Evolutionary conservation across 176 grass and related monocot species (phyloP), one percentile per base, ranked within the genome.

Genomic region (Chloris gayana): DNA sequence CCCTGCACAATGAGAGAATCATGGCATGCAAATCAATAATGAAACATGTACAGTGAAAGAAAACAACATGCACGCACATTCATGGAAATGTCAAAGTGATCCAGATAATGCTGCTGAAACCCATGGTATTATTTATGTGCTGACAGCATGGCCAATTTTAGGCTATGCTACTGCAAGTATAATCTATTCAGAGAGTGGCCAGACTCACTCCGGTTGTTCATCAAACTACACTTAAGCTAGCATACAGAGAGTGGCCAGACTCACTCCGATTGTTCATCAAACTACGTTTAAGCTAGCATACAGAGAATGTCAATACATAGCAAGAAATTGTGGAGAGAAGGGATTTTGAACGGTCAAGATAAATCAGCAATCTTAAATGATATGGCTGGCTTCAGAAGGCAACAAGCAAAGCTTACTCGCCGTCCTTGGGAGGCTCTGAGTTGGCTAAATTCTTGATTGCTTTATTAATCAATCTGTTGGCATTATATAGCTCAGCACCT

Each of bases 1-100:
- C 95, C 85, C 95, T 98, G 88, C 70, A 89, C 61, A 83, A 11
- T 21, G 80, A 61, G 35, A 73, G 44, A 74, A 54, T 64, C 26
- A 76, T 64, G 26, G 51, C 56, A 76, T 81, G 56, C n/a, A 70
- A 50, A 70, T 76, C 45, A 74, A 50, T 57, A 83, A 61, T 69
- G 54, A 71, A 76, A 71, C 70, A 75, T 60, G 11, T 31, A 6
- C 42, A 53, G 46, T 29, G 73, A 12, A 47, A 33, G 27, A 77
- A 37, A 15, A 31, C 17, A 50, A 65, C 50, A 59, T 26, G n/a
- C 22, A 26, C 56, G 4, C 56, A 60, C 57, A 60, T 60, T 60
- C 57, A 60, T n/a, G 12, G 54, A 58, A 58, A 58, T 58, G 54
- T 58, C 54, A 25, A n/a, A 26, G 57, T 60, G 57, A 60, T 9